A percentile compares a stretch with the other conserved stretches of the same genome.
Conservation (phyloP, 192 early-diverging fungal species). For the Coemansia sp. region DNA sequence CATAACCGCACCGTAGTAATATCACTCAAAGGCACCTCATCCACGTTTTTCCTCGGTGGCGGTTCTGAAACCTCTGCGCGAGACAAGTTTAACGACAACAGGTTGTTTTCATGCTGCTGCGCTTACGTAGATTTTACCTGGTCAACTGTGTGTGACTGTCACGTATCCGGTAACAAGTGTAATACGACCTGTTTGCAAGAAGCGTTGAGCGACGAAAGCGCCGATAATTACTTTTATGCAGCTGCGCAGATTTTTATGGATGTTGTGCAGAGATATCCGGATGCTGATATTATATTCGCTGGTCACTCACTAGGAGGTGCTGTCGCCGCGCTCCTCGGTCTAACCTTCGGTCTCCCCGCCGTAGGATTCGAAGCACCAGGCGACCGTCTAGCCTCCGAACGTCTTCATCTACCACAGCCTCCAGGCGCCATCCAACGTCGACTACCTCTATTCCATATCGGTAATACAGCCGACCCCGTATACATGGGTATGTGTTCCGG, state of each 20-base stretch:
- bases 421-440: conserved; percentile 55
- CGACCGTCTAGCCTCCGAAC: conserved; percentile 71
- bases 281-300: conserved; percentile 71
- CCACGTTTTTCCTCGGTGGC: conserved; percentile 63
- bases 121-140: conserved; percentile 78
- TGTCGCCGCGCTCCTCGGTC: conserved; percentile 70
- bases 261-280: conserved; percentile 65
- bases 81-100: conserved; percentile 88
- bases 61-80: conserved; percentile 68
- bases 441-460: conserved; percentile 88
- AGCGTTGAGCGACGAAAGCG: conserved; percentile 59
- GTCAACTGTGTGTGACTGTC: conserved; percentile 85
- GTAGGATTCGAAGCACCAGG: conserved; percentile 85
- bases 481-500: conserved; percentile 84
- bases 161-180: conserved; percentile 59
- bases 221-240: conserved; percentile 52
- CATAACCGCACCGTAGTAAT: conserved; percentile 72
- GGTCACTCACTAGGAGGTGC: conserved; percentile 89
- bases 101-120: conserved; percentile 96
- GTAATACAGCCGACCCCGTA: conserved; percentile 89
- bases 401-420: conserved; percentile 76
- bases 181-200: conserved; percentile 62
- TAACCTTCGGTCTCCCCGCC: conserved; percentile 81
- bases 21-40: conserved; percentile 84
- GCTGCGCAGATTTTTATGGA: conserved; percentile 67